phyloP scores from a whole-genome alignment of 2,329 filamentous ascomycete genomes.

The Calonectria pauciramosa region DNA sequence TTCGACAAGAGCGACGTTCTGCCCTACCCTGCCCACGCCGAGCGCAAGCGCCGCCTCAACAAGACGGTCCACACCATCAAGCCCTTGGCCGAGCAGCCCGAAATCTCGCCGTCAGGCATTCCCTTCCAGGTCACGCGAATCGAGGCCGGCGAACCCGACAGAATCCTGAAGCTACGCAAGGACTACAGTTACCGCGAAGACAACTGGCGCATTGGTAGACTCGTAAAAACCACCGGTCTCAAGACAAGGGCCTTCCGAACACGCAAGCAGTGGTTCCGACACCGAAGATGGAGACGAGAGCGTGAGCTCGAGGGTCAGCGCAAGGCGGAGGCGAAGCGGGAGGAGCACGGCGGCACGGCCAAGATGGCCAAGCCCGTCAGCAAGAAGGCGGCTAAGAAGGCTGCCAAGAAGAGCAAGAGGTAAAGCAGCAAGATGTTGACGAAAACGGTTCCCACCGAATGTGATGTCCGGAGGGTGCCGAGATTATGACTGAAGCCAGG shows the following conservation, averaged over 20 bases:
- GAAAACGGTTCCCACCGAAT: slow-evolving; percentile 7
- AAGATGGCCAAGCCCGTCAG: slow-evolving; percentile 50
- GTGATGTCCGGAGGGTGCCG: neutral
- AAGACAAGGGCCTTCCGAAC: slow-evolving; percentile 65
- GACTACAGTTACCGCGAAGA: slow-evolving; percentile 73
- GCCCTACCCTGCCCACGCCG: slow-evolving; percentile 81
- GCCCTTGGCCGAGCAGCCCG: slow-evolving; percentile 52
- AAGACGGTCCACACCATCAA: slow-evolving; percentile 71
- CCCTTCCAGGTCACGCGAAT: slow-evolving; percentile 61
- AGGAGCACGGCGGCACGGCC: slow-evolving; percentile 48
- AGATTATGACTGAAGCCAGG: neutral
- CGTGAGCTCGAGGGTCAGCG: slow-evolving; percentile 57
- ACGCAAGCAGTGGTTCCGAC: slow-evolving; percentile 63
- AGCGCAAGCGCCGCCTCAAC: slow-evolving; percentile 81
- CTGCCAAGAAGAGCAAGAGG: slow-evolving; percentile 56
- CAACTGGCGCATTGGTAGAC: slow-evolving; percentile 70
- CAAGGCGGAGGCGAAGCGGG: slow-evolving; percentile 53
- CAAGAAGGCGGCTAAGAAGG: slow-evolving; percentile 55
- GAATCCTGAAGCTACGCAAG: slow-evolving; percentile 63
- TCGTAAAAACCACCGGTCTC: slow-evolving; percentile 65
- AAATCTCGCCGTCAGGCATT: slow-evolving; percentile 64
- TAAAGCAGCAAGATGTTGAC: slow-evolving; percentile 29
- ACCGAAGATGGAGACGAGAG: slow-evolving; percentile 59
- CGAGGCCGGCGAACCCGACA: slow-evolving; percentile 57
- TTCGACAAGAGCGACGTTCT: slow-evolving; percentile 86